Percentiles rank a stretch among this genome's conserved stretches.
Conservation (phyloP, 257 asterid genomes). For the Cruciata laevipes region DNA sequence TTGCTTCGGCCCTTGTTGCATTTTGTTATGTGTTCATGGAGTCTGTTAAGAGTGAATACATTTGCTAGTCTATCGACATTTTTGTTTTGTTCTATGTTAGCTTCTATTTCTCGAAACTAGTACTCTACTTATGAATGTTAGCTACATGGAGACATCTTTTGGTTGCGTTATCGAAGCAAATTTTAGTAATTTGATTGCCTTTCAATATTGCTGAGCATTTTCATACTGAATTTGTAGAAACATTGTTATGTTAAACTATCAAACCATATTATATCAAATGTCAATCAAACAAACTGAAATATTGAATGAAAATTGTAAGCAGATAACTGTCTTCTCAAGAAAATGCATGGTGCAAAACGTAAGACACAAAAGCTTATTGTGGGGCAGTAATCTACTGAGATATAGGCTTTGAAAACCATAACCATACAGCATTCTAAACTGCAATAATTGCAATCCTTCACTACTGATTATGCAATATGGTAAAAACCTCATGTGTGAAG, state of each 20-base stretch:
- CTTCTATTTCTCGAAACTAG: background rate
- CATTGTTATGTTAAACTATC: too few species aligned
- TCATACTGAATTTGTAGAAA: too few species aligned
- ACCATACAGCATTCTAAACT: background rate
- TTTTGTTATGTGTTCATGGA: background rate
- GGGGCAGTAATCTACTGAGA: background rate
- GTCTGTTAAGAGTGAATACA: background rate
- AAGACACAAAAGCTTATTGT: background rate
- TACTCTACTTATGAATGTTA: background rate
- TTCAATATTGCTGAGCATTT: background rate
- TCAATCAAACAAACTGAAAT: background rate
- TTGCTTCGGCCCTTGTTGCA: conserved; percentile 6
- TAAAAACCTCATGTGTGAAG: background rate
- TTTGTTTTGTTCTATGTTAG: background rate
- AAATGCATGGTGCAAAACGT: conserved; percentile 5
- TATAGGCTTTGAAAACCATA: background rate
- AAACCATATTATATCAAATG: too few species aligned
- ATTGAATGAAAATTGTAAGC: background rate
- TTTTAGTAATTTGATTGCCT: background rate
- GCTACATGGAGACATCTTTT: background rate
- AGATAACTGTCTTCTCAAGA: background rate
- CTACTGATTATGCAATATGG: conserved; percentile 3
- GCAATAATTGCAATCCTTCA: conserved; percentile 10
- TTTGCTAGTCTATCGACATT: background rate
- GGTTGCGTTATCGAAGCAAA: background rate